These are phyloP conservation scores for Yarrowia phangngaensis DNA, from an alignment of 805 yeast genomes.

Conservation along the genomic window DNA sequence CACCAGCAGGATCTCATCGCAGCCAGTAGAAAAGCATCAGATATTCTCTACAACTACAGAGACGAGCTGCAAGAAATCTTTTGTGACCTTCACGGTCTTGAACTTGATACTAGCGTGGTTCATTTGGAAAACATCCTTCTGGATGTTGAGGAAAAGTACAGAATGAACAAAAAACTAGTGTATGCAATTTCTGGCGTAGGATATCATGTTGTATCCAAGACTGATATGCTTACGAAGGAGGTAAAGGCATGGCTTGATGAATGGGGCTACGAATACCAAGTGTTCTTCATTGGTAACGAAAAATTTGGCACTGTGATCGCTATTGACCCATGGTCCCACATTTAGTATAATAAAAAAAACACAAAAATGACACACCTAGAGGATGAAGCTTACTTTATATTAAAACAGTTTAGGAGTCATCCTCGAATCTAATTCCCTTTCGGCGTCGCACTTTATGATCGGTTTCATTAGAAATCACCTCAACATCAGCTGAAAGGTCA, in stretches of 20 bases:
- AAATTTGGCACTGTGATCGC: slow-evolving; percentile 43
- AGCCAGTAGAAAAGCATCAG: slow-evolving; percentile 34
- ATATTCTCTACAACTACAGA: slow-evolving; percentile 34
- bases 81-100: slow-evolving; percentile 40
- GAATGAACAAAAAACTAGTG: slow-evolving; percentile 33
- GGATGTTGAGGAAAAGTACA: slow-evolving; percentile 32
- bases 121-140: slow-evolving; percentile 33
- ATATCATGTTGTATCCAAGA: slow-evolving; percentile 35
- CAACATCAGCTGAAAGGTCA: slow-evolving; percentile 21
- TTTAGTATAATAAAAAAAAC: slow-evolving; percentile 26
- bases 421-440: slow-evolving; percentile 32
- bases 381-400: too few relatives aligned
- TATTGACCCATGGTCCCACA: slow-evolving; percentile 43
- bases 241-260: slow-evolving; percentile 39
- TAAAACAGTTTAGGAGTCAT: slow-evolving; percentile 21
- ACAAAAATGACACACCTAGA: too few relatives aligned
- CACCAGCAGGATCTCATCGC: slow-evolving; percentile 36
- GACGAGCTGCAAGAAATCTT: slow-evolving; percentile 34
- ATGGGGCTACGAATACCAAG: slow-evolving; percentile 42
- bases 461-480: slow-evolving; percentile 7
- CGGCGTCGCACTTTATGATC: slow-evolving; percentile 27
- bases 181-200: slow-evolving; percentile 40
- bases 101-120: slow-evolving; percentile 39
- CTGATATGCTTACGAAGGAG: slow-evolving; percentile 37
- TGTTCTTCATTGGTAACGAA: slow-evolving; percentile 38